phyloP scores from a whole-genome alignment of 2,329 filamentous ascomycete genomes.

The Leptographium wingfieldii region DNA sequence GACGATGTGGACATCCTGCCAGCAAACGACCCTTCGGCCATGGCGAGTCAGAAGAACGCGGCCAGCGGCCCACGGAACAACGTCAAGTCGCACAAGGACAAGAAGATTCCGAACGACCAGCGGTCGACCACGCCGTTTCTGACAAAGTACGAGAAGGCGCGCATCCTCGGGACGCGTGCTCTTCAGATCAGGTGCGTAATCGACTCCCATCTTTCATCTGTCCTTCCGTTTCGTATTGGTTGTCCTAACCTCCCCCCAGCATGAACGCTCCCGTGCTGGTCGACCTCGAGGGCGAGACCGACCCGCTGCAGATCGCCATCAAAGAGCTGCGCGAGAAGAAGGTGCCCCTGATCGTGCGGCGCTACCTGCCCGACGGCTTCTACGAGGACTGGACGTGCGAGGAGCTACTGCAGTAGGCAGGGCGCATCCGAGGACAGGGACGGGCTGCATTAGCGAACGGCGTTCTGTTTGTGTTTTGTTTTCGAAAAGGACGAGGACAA shows the following conservation, averaged over 20 bases:
- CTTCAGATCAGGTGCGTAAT: constrained; percentile 76
- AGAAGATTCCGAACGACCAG: constrained; percentile 82
- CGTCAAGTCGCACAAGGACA: constrained; percentile 51
- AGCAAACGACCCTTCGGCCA: constrained; percentile 49
- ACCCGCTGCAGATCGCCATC: constrained; percentile 92
- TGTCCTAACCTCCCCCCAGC: constrained; percentile 31
- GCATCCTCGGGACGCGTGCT: constrained; percentile 84
- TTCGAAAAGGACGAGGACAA: not conserved
- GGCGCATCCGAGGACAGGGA: not conserved
- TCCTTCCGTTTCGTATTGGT: too few relatives aligned
- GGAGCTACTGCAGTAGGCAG: constrained; percentile 57
- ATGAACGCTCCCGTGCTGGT: constrained; percentile 97
- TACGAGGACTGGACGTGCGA: constrained; percentile 99
- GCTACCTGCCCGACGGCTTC: constrained; percentile 93
- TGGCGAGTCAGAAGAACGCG: constrained; percentile 33
- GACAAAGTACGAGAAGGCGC: constrained; percentile 96
- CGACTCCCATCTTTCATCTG: too few relatives aligned
- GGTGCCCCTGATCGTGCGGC: constrained; percentile 86
- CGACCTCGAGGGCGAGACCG: constrained; percentile 93
- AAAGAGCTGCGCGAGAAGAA: constrained; percentile 98
- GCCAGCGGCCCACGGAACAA: constrained; percentile 41
- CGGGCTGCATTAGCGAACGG: constrained; percentile 14
- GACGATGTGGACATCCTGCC: constrained; percentile 45
- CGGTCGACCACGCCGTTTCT: constrained; percentile 93
- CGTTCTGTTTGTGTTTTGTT: constrained; percentile 7